Conservation (phyloP, 768 basidiomycete genomes). For the Tulasnella sp. region DNA sequence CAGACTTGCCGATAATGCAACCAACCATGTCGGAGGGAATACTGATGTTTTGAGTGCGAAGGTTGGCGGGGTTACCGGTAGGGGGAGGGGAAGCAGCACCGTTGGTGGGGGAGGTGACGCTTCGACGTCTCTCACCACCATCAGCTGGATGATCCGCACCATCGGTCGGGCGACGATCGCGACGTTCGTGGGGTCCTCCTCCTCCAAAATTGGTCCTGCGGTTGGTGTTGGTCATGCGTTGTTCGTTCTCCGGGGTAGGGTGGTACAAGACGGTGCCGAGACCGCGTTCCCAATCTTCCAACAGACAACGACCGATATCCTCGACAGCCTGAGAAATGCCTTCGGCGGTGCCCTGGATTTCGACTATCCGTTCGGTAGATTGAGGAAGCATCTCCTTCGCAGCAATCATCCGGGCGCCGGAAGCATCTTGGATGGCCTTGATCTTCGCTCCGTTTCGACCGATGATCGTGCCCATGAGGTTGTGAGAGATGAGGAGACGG, state of each 20-base stretch:
- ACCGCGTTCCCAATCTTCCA: conserved; percentile 96
- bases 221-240: neutral
- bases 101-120: conserved; percentile 35
- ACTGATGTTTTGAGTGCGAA: conserved; percentile 98
- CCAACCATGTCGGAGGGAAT: conserved; percentile 99
- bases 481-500: conserved; percentile 96
- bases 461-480: conserved; percentile 98
- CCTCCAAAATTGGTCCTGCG: neutral
- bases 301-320: conserved; percentile 91
- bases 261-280: conserved; percentile 93
- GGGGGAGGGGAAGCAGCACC: conserved; percentile 25
- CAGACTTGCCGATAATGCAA: conserved; percentile 92
- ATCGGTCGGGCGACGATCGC: conserved; percentile 21
- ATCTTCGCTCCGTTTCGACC: conserved; percentile 96
- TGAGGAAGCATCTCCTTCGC: conserved; percentile 99
- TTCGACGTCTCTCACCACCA: conserved; percentile 20
- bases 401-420: conserved; percentile 96
- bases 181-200: neutral
- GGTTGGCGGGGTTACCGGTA: conserved; percentile 50
- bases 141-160: conserved; percentile 11
- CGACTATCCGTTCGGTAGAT: conserved; percentile 97
- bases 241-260: conserved; percentile 50
- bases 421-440: conserved; percentile 95
- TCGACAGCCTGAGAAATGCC: conserved; percentile 88
- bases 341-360: conserved; percentile 91